Evolutionary conservation across 108 stramenopile genomes (phyloP).

Genomic region (Fragilariopsis cylindrus): DNA sequence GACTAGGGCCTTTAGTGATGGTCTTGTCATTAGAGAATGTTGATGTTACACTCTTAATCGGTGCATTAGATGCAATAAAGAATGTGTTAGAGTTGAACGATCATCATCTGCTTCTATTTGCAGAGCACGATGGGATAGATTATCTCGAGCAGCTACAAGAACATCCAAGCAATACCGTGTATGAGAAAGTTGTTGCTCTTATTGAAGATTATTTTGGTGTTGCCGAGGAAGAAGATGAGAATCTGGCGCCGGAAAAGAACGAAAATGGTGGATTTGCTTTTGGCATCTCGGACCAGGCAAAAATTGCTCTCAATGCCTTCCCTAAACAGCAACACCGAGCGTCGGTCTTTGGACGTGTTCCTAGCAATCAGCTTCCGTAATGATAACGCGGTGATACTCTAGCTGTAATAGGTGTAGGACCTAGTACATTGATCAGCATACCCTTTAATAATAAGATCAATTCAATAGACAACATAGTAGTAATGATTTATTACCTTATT

Average conservation of each 20-base stretch:
- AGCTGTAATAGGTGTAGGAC: too few relatives aligned
- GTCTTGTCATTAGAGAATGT: conserved; percentile 40
- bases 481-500: too few relatives aligned
- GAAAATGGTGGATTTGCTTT: conserved; percentile 54
- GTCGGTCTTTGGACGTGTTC: background rate
- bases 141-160: conserved; percentile 79
- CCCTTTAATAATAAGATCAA: too few relatives aligned
- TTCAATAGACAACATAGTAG: too few relatives aligned
- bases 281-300: background rate
- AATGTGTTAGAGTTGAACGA: conserved; percentile 51
- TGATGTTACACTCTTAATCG: conserved; percentile 57
- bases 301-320: background rate
- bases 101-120: conserved; percentile 41
- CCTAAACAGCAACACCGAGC: background rate
- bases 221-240: conserved; percentile 73
- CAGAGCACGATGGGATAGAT: conserved; percentile 75
- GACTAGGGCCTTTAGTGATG: conserved; percentile 62
- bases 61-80: conserved; percentile 76
- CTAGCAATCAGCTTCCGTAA: background rate
- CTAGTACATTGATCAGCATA: too few relatives aligned
- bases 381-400: too few relatives aligned
- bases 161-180: conserved; percentile 75
- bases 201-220: conserved; percentile 81
- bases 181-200: conserved; percentile 70
- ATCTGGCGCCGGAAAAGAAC: conserved; percentile 49